A percentile compares a stretch with the other conserved stretches of the same genome.
Conservation (phyloP, 345 rosid genomes). For the Leavenworthia alabamica region DNA sequence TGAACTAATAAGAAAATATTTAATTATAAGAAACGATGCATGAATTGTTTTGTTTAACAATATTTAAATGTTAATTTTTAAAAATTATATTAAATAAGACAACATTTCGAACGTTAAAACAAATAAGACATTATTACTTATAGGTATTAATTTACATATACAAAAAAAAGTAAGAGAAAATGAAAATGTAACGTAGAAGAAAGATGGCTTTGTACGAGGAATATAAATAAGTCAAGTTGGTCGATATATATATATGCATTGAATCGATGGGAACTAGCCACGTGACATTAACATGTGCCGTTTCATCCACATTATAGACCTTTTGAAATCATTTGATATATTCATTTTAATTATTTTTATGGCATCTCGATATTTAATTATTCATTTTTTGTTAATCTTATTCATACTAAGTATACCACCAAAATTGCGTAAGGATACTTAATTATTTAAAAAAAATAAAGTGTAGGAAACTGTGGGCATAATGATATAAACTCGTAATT, state of each 20-base stretch:
- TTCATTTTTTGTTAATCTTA: not conserved
- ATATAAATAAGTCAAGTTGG: constrained; percentile 29
- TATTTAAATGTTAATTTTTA: too few species aligned
- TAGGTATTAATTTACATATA: not conserved
- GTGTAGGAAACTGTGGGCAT: constrained; percentile 26
- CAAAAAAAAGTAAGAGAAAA: not conserved
- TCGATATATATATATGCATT: constrained; percentile 25
- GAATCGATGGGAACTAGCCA: constrained; percentile 23
- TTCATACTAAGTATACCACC: not conserved
- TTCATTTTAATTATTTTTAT: not conserved
- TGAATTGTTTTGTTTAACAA: not conserved
- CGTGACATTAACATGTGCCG: constrained; percentile 30
- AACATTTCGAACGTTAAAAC: too few species aligned
- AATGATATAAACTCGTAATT: constrained; percentile 26
- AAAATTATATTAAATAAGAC: too few species aligned
- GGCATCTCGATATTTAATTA: not conserved
- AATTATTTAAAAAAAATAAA: not conserved
- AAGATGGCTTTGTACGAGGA: constrained; percentile 26
- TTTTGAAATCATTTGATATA: constrained; percentile 6
- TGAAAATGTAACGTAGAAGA: constrained; percentile 16
- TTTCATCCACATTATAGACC: constrained; percentile 7
- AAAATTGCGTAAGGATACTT: not conserved
- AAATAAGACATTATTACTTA: not conserved
- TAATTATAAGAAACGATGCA: not conserved
- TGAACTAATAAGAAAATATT: too few species aligned